phyloP scores from a whole-genome alignment of 2,329 filamentous ascomycete genomes.

The Neonectria hederae region DNA sequence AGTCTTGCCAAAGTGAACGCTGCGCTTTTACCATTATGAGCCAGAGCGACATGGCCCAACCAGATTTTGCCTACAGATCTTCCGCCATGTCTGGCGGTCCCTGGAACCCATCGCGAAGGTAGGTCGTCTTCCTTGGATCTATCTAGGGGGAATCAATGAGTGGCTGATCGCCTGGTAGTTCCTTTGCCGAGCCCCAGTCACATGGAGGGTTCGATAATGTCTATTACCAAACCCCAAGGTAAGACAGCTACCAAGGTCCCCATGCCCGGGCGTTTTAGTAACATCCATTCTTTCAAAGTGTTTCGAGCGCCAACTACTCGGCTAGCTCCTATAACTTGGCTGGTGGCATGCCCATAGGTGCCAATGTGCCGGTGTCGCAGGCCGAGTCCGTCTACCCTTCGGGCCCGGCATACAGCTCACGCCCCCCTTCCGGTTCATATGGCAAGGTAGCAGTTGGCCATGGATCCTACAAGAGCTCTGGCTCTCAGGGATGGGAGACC shows the following conservation, averaged over 20 bases:
- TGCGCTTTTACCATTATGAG: conserved; percentile 46
- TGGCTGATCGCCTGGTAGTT: conserved; percentile 45
- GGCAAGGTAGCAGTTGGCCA: conserved; percentile 42
- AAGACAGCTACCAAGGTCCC: conserved; percentile 40
- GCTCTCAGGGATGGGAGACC: conserved; percentile 57
- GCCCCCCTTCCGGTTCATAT: conserved; percentile 53
- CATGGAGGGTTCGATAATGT: conserved; percentile 50
- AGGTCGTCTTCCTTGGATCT: conserved; percentile 44
- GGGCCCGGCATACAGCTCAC: conserved; percentile 54
- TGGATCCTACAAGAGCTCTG: conserved; percentile 53
- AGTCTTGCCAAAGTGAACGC: conserved; percentile 36
- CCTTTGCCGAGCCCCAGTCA: conserved; percentile 44
- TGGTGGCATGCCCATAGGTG: conserved; percentile 40
- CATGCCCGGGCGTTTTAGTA: conserved; percentile 41
- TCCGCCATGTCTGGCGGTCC: conserved; percentile 57
- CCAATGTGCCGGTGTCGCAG: conserved; percentile 51
- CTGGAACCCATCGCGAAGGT: conserved; percentile 64
- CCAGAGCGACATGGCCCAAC: conserved; percentile 56
- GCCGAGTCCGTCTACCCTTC: conserved; percentile 52
- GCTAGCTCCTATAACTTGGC: conserved; percentile 46
- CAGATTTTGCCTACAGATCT: conserved; percentile 59
- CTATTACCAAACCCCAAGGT: conserved; percentile 52
- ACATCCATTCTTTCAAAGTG: conserved; percentile 42
- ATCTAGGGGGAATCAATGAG: conserved; percentile 18
- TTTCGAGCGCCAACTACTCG: conserved; percentile 56